These are phyloP conservation scores for Pseudozyma flocculosa DNA, from an alignment of 1,284 basidiomycete species.

Conservation along the genomic window DNA sequence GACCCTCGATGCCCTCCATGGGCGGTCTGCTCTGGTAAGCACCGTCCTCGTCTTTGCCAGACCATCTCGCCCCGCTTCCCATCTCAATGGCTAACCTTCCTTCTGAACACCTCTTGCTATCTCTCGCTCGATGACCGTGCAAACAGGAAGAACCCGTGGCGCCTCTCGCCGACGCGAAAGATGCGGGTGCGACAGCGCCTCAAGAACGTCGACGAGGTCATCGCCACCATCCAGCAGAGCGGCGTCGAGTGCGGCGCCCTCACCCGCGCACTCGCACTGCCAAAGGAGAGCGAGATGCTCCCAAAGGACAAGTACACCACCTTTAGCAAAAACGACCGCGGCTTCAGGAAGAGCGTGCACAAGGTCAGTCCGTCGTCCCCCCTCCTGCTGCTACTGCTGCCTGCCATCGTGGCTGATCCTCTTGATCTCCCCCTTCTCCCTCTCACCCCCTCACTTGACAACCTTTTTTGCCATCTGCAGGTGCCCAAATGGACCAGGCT, in stretches of 20 bases:
- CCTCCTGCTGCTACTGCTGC: too few relatives aligned
- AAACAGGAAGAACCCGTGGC: constrained; percentile 89
- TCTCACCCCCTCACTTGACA: background rate
- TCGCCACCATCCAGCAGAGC: constrained; percentile 77
- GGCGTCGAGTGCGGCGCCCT: constrained; percentile 76
- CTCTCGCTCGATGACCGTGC: too few relatives aligned
- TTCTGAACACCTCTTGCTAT: too few relatives aligned
- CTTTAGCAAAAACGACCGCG: constrained; percentile 67
- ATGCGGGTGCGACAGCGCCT: constrained; percentile 83
- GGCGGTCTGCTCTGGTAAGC: constrained; percentile 77
- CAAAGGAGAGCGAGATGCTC: constrained; percentile 84
- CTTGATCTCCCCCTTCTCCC: background rate
- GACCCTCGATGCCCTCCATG: constrained; percentile 67
- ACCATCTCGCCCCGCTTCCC: too few relatives aligned
- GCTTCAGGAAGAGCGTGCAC: constrained; percentile 89
- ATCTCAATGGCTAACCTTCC: too few relatives aligned
- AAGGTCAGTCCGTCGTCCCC: constrained; percentile 73
- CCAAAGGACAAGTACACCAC: constrained; percentile 92
- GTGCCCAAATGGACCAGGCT: constrained; percentile 52
- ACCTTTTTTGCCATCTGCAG: constrained; percentile 4
- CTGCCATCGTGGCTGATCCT: background rate
- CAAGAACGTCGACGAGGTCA: constrained; percentile 88
- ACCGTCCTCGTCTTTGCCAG: too few relatives aligned
- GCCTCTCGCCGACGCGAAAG: constrained; percentile 84
- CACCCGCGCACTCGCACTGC: constrained; percentile 73